These are phyloP conservation scores for Lentinula raphanica DNA, from an alignment of 768 basidiomycete genomes.

Conservation along the genomic window DNA sequence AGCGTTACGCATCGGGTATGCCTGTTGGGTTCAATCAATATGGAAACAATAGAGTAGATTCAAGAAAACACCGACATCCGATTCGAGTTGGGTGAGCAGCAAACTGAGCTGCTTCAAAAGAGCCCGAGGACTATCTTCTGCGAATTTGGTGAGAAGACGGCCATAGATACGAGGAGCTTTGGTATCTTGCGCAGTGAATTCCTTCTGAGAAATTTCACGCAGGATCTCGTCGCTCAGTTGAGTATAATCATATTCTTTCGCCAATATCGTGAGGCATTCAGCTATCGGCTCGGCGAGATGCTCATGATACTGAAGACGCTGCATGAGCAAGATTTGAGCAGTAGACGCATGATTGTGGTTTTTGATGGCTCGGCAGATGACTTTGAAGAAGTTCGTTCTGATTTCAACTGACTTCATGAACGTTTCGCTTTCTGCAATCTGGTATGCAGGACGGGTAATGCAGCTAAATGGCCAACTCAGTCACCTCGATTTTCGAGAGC, in stretches of 20 bases:
- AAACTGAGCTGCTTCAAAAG: conserved; percentile 89
- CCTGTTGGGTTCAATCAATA: conserved; percentile 36
- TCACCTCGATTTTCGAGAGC: not conserved
- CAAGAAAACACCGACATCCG: conserved; percentile 59
- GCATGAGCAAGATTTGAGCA: conserved; percentile 87
- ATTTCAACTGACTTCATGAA: conserved; percentile 82
- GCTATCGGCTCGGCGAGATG: conserved; percentile 94
- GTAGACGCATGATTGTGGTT: conserved; percentile 79
- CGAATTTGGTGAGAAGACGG: conserved; percentile 73
- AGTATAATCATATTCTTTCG: conserved; percentile 81
- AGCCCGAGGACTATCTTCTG: conserved; percentile 72
- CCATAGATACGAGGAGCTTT: conserved; percentile 87
- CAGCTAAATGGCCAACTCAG: conserved; percentile 46
- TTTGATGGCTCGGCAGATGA: conserved; percentile 89
- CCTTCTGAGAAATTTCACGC: conserved; percentile 77
- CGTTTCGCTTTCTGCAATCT: conserved; percentile 77
- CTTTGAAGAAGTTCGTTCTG: conserved; percentile 73
- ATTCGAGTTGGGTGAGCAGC: conserved; percentile 81
- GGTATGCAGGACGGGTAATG: conserved; percentile 83
- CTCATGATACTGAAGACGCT: conserved; percentile 88
- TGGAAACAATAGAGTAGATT: not conserved
- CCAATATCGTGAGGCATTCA: conserved; percentile 74
- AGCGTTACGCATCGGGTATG: conserved; percentile 95
- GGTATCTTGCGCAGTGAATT: conserved; percentile 61
- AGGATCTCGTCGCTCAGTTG: conserved; percentile 91